These are phyloP conservation scores for Aspergillus quadricinctus DNA, from an alignment of 2,329 filamentous ascomycete genomes.

Conservation along the genomic window DNA sequence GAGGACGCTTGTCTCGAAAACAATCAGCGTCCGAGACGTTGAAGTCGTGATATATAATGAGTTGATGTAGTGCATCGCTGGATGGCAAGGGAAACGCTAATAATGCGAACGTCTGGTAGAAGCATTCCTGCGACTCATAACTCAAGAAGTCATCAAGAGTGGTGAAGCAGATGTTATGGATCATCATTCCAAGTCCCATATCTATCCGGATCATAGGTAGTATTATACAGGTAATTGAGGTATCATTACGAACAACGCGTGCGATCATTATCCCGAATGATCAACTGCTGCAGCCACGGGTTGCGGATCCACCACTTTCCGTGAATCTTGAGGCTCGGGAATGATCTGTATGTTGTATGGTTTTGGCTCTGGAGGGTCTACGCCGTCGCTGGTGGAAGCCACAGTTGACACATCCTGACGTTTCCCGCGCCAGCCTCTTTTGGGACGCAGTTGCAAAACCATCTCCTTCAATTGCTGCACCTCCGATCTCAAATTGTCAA, in stretches of 20 bases:
- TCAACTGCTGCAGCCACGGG: background rate
- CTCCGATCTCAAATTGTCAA: constrained; percentile 25
- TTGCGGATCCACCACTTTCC: background rate
- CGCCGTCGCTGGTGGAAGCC: background rate
- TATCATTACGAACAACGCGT: background rate
- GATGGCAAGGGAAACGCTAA: background rate
- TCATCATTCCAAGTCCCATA: background rate
- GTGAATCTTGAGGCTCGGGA: background rate
- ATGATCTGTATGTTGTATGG: background rate
- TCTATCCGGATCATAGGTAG: background rate
- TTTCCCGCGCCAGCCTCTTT: background rate
- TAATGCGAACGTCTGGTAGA: background rate
- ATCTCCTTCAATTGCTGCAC: constrained; percentile 27
- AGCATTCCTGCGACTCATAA: background rate
- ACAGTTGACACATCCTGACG: too few species aligned
- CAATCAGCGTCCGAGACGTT: too few species aligned
- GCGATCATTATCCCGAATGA: background rate
- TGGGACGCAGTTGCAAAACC: constrained; percentile 16
- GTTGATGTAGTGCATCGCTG: too few species aligned
- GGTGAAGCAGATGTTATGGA: background rate
- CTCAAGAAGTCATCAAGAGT: background rate
- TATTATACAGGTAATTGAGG: background rate
- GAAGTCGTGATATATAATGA: too few species aligned
- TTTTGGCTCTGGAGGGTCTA: background rate
- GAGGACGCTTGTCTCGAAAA: too few species aligned